phyloP scores from a whole-genome alignment of 352 stramenopile genomes.

The Phytophthora cactorum region DNA sequence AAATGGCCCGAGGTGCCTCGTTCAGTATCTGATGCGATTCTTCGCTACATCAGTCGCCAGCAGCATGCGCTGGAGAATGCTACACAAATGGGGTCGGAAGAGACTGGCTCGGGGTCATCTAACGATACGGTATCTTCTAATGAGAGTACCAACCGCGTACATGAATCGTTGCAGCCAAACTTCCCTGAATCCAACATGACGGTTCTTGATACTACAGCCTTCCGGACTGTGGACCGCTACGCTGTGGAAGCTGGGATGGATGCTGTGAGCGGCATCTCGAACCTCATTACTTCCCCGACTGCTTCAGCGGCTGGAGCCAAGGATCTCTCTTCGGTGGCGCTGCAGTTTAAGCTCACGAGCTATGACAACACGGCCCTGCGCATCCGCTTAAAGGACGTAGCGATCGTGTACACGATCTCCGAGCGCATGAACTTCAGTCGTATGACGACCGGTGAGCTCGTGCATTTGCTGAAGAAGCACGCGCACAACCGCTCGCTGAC shows the following conservation, averaged over 20 bases:
- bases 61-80: slow-evolving; percentile 61
- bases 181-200: slow-evolving; percentile 55
- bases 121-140: slow-evolving; percentile 76
- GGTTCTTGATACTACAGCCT: slow-evolving; percentile 36
- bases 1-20: slow-evolving; percentile 81
- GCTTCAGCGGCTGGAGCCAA: slow-evolving; percentile 49
- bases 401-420: slow-evolving; percentile 88
- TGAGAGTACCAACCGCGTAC: slow-evolving; percentile 47
- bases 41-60: slow-evolving; percentile 77
- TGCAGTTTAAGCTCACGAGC: slow-evolving; percentile 89
- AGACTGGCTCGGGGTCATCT: slow-evolving; percentile 60
- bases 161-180: slow-evolving; percentile 52
- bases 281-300: slow-evolving; percentile 65
- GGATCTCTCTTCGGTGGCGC: slow-evolving; percentile 72
- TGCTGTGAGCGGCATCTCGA: slow-evolving; percentile 58
- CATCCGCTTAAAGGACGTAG: slow-evolving; percentile 86
- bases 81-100: slow-evolving; percentile 42
- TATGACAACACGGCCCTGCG: slow-evolving; percentile 83
- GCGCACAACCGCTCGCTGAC: slow-evolving; percentile 71
- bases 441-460: slow-evolving; percentile 67
- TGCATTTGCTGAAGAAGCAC: slow-evolving; percentile 76
- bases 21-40: slow-evolving; percentile 71
- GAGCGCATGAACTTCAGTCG: slow-evolving; percentile 85
- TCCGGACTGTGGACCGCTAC: slow-evolving; percentile 40
- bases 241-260: slow-evolving; percentile 58